Base-by-base conservation (phyloP, 331 rosid species). In the Erythrophleum ivorense region DNA sequence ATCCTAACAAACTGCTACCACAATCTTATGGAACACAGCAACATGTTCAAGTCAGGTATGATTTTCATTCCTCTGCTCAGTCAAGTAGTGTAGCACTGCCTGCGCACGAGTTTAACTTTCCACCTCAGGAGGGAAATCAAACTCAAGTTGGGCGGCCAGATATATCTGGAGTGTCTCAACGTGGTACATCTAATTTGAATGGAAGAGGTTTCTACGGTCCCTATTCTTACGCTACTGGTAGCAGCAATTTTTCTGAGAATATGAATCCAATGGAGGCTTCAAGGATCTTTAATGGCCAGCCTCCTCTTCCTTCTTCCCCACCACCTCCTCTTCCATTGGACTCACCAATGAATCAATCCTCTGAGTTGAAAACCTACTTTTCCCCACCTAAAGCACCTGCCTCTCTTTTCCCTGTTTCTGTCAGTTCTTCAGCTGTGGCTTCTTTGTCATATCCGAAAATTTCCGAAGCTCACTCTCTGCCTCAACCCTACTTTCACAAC, bases 261-360 rank as follows among this genome's bases (percentile, higher is more conserved):
- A 50, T 72, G 46, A 83, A 73, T 60, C 83, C 76, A 71, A 36
- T 76, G 82, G 92, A 80, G 15, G 87, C 77, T 86, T 80, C 97
- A 7, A 83, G 85, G 48, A 80, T 89, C 54, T 79, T 79, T 77
- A 81, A 78, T 65, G 90, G 83, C 69, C 91, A 88, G 64, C 97
- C 94, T 86, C 96, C 96, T 65, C 91, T 90, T 77, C 97, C 98
- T 68, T 75, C 88, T 63, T 83, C 97, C 43, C 91, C 98, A 14
- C 97, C 95, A 0, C 97, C 98, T 6, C 94, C 95, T 55, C 90
- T 89, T 79, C 97, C 97, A 0, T 18, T 74, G 53, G 97, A 91
- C 14, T 87, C 86, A 0, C 88, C 87, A 5, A 71, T 78, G 33
- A 90, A 41, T 60, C 63, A 80, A n/a, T 64, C 84, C 77, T 71